Evolutionary conservation across 2,329 filamentous ascomycete genomes (phyloP), one percentile per base, ranked within the genome.

Genomic region (Cladosporium cucumerinum): DNA sequence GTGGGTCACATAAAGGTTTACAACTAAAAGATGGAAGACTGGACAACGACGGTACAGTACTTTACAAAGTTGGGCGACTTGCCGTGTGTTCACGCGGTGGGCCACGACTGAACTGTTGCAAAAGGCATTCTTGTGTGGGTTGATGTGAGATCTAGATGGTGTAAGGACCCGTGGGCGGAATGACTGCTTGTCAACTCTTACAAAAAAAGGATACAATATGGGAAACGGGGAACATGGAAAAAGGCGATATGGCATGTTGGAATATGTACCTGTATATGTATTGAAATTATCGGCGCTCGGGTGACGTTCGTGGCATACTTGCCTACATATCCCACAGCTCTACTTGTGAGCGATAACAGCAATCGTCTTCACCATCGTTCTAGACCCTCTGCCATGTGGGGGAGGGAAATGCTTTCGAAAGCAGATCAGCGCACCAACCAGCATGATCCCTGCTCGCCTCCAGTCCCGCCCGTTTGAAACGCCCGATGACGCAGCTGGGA

Each of bases 1-100:
- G 59, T 75, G 73, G 73, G 65, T 71, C 26, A 57, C 59, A 32
- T 61, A 54, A 49, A 54, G 1, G 8, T 2, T 0, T 28, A 2
- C 11, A 51, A n/a, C 2, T 10, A 2, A 23, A 3, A n/a, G n/a
- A 26, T 10, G 26, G 26, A 12, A 18, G 49, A 32, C 51, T 21
- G 25, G 26, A 54, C 5, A n/a, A 30, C 8, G 51, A 54, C 18
- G 32, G 26, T 2, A 52, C 16, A 23, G 23, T 30, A 32, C 11
- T 21, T 12, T 7, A 11, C 1, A 7, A 32, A 6, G 3, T 18
- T 21, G n/a, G n/a, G 3, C n/a, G 36, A 10, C 36, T 43, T n/a
- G 18, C 18, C 6, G 4, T 43, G 18, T 7, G 1, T 7, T 10
- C 18, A 6, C 4, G n/a, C n/a, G 11, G 39, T 12, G n/a, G n/a